phyloP scores from a whole-genome alignment of 257 asterid species.

The Cruciata laevipes region DNA sequence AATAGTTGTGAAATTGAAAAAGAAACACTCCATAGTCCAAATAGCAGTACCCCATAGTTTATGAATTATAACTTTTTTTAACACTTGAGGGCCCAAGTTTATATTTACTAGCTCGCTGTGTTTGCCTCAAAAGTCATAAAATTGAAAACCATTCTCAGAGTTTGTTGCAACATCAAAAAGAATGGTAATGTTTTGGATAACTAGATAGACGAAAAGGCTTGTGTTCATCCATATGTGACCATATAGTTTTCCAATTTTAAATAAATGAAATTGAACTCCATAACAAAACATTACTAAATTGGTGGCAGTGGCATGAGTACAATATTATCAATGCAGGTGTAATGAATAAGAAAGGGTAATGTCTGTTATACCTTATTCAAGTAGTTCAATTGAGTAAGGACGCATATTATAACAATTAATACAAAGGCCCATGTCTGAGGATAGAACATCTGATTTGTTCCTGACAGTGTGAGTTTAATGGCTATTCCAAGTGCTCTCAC shows the following conservation, averaged over 20 bases:
- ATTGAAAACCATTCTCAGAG: background rate
- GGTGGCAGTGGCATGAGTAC: background rate
- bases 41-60: background rate
- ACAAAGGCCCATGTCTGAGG: slow-evolving; percentile 50
- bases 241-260: background rate
- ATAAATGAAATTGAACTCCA: background rate
- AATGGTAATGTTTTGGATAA: background rate
- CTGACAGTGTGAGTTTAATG: slow-evolving; percentile 38
- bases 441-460: slow-evolving; percentile 38
- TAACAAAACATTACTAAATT: background rate
- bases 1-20: background rate
- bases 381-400: slow-evolving; percentile 42
- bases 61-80: background rate
- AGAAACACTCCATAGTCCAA: no score
- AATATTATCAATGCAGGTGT: background rate
- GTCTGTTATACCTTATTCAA: slow-evolving; percentile 33
- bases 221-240: background rate
- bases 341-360: background rate
- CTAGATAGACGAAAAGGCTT: background rate
- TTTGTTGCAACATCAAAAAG: background rate
- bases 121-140: background rate
- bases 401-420: slow-evolving; percentile 27
- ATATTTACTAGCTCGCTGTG: background rate
- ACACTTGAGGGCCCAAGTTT: background rate
- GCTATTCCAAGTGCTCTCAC: slow-evolving; percentile 50